phyloP scores from a whole-genome alignment of 2,329 filamentous ascomycete genomes.

The Incumbomyces lentus region DNA sequence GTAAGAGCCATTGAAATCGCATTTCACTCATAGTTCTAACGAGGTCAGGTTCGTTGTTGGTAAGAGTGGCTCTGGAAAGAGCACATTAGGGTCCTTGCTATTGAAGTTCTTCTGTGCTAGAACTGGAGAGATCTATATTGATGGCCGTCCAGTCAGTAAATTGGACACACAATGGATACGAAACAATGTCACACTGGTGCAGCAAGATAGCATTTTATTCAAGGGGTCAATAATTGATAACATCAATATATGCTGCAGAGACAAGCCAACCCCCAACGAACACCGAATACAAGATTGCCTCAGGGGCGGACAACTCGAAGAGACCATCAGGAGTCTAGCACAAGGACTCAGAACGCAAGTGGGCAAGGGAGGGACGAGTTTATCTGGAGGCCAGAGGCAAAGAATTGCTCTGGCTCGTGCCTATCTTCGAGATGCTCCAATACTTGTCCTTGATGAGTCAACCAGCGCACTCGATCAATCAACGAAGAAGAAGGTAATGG shows the following conservation, averaged over 20 bases:
- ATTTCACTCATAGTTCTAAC: neutral
- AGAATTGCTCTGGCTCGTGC: conserved; percentile 71
- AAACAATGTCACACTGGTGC: conserved; percentile 66
- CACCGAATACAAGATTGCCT: conserved; percentile 53
- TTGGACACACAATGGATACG: conserved; percentile 64
- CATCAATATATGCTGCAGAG: conserved; percentile 57
- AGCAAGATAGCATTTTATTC: conserved; percentile 74
- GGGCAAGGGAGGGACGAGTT: conserved; percentile 55
- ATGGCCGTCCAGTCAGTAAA: conserved; percentile 50
- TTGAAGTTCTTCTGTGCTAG: conserved; percentile 63
- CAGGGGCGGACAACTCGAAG: conserved; percentile 57
- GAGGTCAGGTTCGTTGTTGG: conserved; percentile 59
- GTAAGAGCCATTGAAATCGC: neutral
- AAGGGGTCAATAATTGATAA: conserved; percentile 70
- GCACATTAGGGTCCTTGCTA: conserved; percentile 71
- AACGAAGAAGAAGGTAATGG: conserved; percentile 58
- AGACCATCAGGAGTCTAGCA: conserved; percentile 56
- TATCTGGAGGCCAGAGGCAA: conserved; percentile 82
- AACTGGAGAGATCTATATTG: conserved; percentile 57
- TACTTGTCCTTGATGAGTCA: conserved; percentile 79
- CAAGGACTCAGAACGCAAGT: conserved; percentile 62
- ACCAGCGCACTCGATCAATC: conserved; percentile 76
- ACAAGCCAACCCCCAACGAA: conserved; percentile 39
- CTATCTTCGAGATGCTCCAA: conserved; percentile 61
- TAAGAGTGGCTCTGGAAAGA: conserved; percentile 83